Evolutionary conservation across 768 basidiomycete genomes (phyloP).

Genomic region (Cantharellus anzutake): DNA sequence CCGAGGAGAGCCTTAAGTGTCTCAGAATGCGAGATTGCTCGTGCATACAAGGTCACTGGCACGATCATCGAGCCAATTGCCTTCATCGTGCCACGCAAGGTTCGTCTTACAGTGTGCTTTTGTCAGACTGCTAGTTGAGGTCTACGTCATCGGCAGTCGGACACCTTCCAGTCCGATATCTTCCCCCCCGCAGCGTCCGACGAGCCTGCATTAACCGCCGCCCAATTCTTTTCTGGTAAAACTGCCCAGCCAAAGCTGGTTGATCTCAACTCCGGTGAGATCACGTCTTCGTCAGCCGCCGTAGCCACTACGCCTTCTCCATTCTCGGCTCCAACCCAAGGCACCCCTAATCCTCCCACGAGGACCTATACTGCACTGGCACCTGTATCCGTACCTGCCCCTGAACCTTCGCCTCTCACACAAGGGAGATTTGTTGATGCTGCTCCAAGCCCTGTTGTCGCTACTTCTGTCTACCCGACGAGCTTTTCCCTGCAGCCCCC

Average conservation of each 20-base stretch:
- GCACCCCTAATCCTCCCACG: slow-evolving; percentile 11
- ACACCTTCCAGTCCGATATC: slow-evolving; percentile 94
- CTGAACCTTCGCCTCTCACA: no score
- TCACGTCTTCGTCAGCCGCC: slow-evolving; percentile 13
- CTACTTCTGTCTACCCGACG: no score
- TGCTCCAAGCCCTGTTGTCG: no score
- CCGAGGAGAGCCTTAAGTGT: slow-evolving; percentile 82
- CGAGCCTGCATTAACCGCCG: slow-evolving; percentile 60
- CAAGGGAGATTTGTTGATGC: slow-evolving; percentile 9
- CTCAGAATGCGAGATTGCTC: slow-evolving; percentile 83
- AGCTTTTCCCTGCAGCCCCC: not conserved
- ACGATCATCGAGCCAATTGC: slow-evolving; percentile 70
- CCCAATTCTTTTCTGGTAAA: slow-evolving; percentile 82
- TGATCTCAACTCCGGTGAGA: slow-evolving; percentile 49
- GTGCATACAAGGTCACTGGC: slow-evolving; percentile 75
- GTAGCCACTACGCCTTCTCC: slow-evolving; percentile 14
- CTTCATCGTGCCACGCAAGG: slow-evolving; percentile 90
- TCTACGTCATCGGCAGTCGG: slow-evolving; percentile 33
- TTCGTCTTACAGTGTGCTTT: slow-evolving; percentile 16
- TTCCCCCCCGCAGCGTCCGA: slow-evolving; percentile 78
- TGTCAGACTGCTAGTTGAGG: not conserved
- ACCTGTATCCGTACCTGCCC: slow-evolving; percentile 3
- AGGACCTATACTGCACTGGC: slow-evolving; percentile 18
- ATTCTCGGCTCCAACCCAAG: slow-evolving; percentile 14
- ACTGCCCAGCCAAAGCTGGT: slow-evolving; percentile 57